phyloP scores from a whole-genome alignment of 768 basidiomycete species.

The Termitomyces titanicus region DNA sequence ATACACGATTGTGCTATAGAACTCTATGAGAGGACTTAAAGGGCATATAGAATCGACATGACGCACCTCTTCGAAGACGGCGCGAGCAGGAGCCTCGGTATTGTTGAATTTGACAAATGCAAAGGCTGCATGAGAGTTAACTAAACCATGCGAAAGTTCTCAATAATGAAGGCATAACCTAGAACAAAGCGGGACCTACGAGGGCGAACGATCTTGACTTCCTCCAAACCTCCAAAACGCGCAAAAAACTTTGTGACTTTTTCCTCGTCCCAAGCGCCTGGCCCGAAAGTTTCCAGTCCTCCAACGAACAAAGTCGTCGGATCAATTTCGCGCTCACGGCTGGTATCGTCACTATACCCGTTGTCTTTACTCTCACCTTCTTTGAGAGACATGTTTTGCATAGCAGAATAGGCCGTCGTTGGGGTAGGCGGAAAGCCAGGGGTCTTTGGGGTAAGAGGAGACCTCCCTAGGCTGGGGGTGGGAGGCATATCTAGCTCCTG shows the following conservation, averaged over 20 bases:
- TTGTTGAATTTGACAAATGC: slow-evolving; percentile 75
- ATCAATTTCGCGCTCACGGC: slow-evolving; percentile 46
- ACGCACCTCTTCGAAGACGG: slow-evolving; percentile 60
- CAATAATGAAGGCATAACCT: background rate
- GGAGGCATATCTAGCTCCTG: slow-evolving; percentile 39
- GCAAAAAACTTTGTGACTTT: slow-evolving; percentile 57
- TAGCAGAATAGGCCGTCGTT: slow-evolving; percentile 32
- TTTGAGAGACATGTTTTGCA: slow-evolving; percentile 25
- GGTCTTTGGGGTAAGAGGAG: slow-evolving; percentile 49
- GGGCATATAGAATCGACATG: background rate
- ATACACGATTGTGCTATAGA: slow-evolving; percentile 62
- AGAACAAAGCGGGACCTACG: slow-evolving; percentile 33
- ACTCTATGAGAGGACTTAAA: slow-evolving; percentile 3
- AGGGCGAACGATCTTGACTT: slow-evolving; percentile 63
- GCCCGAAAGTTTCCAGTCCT: slow-evolving; percentile 62
- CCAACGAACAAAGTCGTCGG: slow-evolving; percentile 75
- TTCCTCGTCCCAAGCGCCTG: slow-evolving; percentile 66
- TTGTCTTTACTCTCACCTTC: slow-evolving; percentile 22
- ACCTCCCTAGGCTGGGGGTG: slow-evolving; percentile 44
- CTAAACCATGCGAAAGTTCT: slow-evolving; percentile 27
- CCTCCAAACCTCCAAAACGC: slow-evolving; percentile 61
- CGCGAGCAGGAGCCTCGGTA: slow-evolving; percentile 59
- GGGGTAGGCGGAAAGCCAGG: slow-evolving; percentile 50
- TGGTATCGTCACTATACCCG: slow-evolving; percentile 6
- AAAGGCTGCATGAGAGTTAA: slow-evolving; percentile 63